Evolutionary conservation across 1,139 yeast species (phyloP), one percentile per base, ranked within the genome.

Genomic region (Saccharomyces hybrid): DNA sequence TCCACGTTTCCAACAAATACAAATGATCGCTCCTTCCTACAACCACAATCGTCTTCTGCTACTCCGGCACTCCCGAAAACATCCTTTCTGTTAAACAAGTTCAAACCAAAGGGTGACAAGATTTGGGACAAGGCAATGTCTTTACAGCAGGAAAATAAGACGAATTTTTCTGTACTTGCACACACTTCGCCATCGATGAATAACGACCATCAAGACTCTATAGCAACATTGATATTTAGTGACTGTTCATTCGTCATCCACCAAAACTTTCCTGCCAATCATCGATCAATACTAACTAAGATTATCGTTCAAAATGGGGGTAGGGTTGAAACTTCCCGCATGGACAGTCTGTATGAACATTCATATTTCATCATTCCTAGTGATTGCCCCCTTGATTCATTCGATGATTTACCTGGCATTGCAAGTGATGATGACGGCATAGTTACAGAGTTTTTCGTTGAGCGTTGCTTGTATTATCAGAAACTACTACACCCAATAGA

Each of bases 391-490:
- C 12, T 57, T 4, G 60, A 63, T 21, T 38, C 44, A 5, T 38
- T 38, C 26, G 11, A 11, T 38, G 44, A 38, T 38, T 38, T 38
- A 38, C 44, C 44, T 19, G 50, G 55, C n/a, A 21, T 58, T 7
- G 26, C 48, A 11, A 14, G 51, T 7, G 34, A 14, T 2, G 11
- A 47, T 12, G 26, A 42, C 11, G 27, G 49, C 8, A 12, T 58
- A 1, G 80, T 82, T 2, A 86, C 96, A 1, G 97, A 91, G 69
- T 89, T 96, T 91, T 85, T 87, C 62, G 72, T 91, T 28, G 98
- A 91, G 69, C 71, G 97, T 57, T 80, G 88, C 32, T 73, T 90
- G 32, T 85, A 79, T 68, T 85, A 86, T 63, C 78, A 79, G 49
- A 71, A 72, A 52, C 64, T 84, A 3, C 70, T 74, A 11, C 62